These are phyloP conservation scores for Rhypophila decipiens DNA, from an alignment of 495 filamentous ascomycete species.

Conservation along the genomic window DNA sequence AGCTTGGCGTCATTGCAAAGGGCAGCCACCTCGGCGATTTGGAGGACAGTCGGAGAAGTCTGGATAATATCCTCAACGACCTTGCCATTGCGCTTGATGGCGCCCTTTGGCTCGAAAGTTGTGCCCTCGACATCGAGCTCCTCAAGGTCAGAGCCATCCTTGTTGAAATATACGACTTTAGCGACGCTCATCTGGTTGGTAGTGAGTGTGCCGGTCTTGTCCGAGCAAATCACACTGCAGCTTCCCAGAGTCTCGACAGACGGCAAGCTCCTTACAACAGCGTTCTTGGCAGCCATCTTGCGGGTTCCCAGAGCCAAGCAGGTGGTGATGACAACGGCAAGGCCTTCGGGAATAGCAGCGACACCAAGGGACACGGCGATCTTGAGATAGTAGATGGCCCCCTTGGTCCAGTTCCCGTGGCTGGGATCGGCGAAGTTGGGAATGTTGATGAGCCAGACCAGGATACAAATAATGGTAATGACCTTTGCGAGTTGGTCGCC, in stretches of 20 bases:
- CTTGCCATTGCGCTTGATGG: constrained; percentile 61
- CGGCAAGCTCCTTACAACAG: constrained; percentile 89
- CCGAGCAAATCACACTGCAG: constrained; percentile 99
- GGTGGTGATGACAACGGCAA: constrained; percentile 96
- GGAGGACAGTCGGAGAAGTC: constrained; percentile 69
- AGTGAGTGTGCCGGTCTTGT: constrained; percentile 97
- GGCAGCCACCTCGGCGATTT: constrained; percentile 81
- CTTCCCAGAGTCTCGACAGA: constrained; percentile 98
- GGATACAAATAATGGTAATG: constrained; percentile 90
- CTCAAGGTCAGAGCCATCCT: constrained; percentile 67
- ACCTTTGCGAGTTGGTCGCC: constrained; percentile 96
- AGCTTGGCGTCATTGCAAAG: constrained; percentile 85
- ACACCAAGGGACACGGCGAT: constrained; percentile 98
- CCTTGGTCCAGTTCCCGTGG: constrained; percentile 93
- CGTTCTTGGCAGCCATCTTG: constrained; percentile 98
- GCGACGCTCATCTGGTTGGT: constrained; percentile 99
- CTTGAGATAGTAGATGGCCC: constrained; percentile 99
- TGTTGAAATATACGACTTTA: constrained; percentile 77
- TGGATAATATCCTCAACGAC: constrained; percentile 60
- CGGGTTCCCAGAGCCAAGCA: constrained; percentile 91
- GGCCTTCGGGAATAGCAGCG: constrained; percentile 93
- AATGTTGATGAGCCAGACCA: constrained; percentile 98
- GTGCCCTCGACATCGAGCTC: constrained; percentile 91
- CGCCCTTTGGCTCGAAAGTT: constrained; percentile 81
- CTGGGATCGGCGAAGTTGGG: constrained; percentile 91